These are phyloP conservation scores for Jamesozyma rosinii DNA, from an alignment of 805 yeast genomes.

Conservation along the genomic window DNA sequence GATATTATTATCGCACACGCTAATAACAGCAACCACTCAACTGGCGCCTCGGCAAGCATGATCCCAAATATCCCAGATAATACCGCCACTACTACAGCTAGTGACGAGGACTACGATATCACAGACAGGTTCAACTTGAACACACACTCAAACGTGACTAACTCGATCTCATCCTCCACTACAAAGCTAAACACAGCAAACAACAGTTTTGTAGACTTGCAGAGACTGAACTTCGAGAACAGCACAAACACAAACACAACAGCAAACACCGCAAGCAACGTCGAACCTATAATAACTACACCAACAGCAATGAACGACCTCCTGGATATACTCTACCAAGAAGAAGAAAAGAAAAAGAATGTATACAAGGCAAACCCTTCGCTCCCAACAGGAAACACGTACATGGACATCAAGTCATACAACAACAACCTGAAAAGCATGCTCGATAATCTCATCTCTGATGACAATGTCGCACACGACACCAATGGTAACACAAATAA, in stretches of 20 bases:
- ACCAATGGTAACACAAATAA: background rate
- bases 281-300: background rate
- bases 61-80: background rate
- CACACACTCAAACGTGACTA: background rate
- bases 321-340: conserved; percentile 20
- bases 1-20: background rate
- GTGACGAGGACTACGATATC: background rate
- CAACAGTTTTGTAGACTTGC: conserved; percentile 6
- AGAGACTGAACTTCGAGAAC: conserved; percentile 4
- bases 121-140: background rate
- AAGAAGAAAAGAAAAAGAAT: conserved; percentile 7
- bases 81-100: background rate
- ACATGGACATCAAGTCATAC: background rate
- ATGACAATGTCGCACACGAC: background rate
- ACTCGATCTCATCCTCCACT: conserved; percentile 9
- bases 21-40: background rate
- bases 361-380: background rate
- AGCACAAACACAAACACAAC: background rate
- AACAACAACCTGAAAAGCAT: background rate
- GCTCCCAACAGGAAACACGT: conserved; percentile 1
- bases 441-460: background rate
- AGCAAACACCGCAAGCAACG: background rate
- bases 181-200: conserved; percentile 11
- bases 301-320: conserved; percentile 25
- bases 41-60: background rate